Conservation (phyloP, 345 rosid species). For the Gossypium arboreum region DNA sequence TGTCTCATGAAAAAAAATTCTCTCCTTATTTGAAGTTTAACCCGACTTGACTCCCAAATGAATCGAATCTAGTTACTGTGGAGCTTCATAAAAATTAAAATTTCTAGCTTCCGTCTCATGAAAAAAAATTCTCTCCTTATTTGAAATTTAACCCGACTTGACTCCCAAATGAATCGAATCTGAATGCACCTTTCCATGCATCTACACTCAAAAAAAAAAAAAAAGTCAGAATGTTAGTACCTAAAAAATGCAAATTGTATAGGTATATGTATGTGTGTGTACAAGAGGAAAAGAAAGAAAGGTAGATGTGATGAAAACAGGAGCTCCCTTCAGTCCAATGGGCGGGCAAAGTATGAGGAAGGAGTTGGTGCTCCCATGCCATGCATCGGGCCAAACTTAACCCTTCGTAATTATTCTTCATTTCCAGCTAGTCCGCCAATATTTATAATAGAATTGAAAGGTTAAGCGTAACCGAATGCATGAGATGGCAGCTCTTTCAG, state of each 20-base stretch:
- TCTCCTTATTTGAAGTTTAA: no score
- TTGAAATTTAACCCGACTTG: no score
- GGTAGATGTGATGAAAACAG: conserved; percentile 7
- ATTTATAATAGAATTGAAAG: not conserved
- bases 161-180: no score
- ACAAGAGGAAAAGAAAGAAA: not conserved
- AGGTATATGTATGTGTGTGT: not conserved
- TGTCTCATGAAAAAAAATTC: no score
- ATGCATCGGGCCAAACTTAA: conserved; percentile 44
- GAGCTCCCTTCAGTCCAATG: conserved; percentile 83
- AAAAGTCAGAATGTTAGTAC: not conserved
- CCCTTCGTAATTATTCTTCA: not conserved
- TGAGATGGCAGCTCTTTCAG: conserved; percentile 62
- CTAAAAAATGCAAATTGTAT: no score
- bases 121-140: no score
- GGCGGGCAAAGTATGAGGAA: conserved; percentile 42
- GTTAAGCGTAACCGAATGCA: conserved; percentile 44
- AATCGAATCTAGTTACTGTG: not conserved
- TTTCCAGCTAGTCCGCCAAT: no score
- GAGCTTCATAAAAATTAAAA: not conserved
- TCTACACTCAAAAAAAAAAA: not conserved
- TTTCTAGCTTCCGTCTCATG: no score
- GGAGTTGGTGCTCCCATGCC: conserved; percentile 56
- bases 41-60: no score
- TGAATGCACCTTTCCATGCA: no score